phyloP scores from a whole-genome alignment of 1,284 basidiomycete genomes.

The Puccinia polysora region DNA sequence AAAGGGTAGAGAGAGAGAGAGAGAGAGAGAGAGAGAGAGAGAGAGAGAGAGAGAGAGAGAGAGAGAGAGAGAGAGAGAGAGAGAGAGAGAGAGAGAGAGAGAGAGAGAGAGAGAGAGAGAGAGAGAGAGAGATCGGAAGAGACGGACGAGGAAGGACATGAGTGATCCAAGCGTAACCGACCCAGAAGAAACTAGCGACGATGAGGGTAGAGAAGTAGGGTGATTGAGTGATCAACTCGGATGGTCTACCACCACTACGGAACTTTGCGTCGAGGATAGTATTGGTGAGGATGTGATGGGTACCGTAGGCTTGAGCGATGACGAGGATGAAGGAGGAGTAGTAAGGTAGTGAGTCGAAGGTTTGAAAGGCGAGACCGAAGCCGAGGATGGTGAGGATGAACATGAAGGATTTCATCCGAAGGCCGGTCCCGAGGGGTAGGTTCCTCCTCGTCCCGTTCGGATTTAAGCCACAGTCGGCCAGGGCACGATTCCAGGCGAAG shows the following conservation, averaged over 20 bases:
- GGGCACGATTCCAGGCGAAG: conserved; percentile 76
- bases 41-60: not conserved
- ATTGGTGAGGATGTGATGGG: conserved; percentile 85
- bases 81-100: conserved; percentile 6
- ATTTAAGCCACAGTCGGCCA: conserved; percentile 66
- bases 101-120: conserved; percentile 47
- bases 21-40: too few species aligned
- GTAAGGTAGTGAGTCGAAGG: conserved; percentile 75
- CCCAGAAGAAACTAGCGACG: conserved; percentile 76
- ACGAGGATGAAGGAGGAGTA: conserved; percentile 79
- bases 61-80: conserved; percentile 13
- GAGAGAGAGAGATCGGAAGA: not conserved
- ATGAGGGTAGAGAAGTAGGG: conserved; percentile 94
- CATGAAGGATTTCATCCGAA: conserved; percentile 74
- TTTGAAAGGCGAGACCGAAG: conserved; percentile 76
- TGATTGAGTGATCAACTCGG: conserved; percentile 53
- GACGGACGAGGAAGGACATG: conserved; percentile 64
- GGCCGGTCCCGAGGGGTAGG: conserved; percentile 48
- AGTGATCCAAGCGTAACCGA: conserved; percentile 74
- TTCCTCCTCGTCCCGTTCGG: conserved; percentile 48
- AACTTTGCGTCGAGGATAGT: conserved; percentile 67
- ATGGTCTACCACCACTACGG: conserved; percentile 48
- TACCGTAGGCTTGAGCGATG: conserved; percentile 76
- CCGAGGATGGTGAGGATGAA: conserved; percentile 73
- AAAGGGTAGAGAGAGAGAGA: too few species aligned